Conservation (phyloP, 179 eudicot genomes). For the Drosera spatulata region DNA sequence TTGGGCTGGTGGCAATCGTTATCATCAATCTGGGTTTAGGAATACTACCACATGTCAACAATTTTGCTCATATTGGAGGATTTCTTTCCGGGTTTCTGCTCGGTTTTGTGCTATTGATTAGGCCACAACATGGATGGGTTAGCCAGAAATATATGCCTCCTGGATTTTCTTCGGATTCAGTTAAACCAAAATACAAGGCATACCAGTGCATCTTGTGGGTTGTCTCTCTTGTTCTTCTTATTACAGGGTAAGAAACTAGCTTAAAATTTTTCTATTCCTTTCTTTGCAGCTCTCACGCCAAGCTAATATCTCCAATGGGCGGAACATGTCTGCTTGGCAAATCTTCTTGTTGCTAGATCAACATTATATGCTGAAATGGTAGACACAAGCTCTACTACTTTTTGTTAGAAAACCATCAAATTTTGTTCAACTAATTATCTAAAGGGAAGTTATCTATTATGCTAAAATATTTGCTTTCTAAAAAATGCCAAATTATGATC, state of each 20-base stretch:
- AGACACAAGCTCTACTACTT: too few species aligned
- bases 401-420: too few species aligned
- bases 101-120: slow-evolving; percentile 74
- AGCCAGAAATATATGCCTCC: slow-evolving; percentile 42
- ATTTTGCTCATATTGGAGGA: slow-evolving; percentile 94
- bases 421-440: too few species aligned
- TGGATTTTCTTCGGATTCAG: slow-evolving; percentile 18
- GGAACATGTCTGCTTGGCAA: too few species aligned
- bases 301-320: too few species aligned
- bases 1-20: slow-evolving; percentile 54
- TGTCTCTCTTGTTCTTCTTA: slow-evolving; percentile 43
- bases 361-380: too few species aligned
- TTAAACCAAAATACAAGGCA: slow-evolving; percentile 48
- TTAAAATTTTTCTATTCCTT: not conserved
- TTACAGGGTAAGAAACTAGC: slow-evolving; percentile 46
- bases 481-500: too few species aligned
- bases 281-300: too few species aligned
- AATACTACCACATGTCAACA: slow-evolving; percentile 83
- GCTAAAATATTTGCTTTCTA: too few species aligned
- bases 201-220: slow-evolving; percentile 65
- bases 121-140: slow-evolving; percentile 75
- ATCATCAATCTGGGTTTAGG: slow-evolving; percentile 66
- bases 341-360: too few species aligned
- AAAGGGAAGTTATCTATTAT: too few species aligned
- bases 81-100: slow-evolving; percentile 76